Base-by-base conservation (phyloP, 192 early-diverging fungal genomes). In the Coemansia sp. region DNA sequence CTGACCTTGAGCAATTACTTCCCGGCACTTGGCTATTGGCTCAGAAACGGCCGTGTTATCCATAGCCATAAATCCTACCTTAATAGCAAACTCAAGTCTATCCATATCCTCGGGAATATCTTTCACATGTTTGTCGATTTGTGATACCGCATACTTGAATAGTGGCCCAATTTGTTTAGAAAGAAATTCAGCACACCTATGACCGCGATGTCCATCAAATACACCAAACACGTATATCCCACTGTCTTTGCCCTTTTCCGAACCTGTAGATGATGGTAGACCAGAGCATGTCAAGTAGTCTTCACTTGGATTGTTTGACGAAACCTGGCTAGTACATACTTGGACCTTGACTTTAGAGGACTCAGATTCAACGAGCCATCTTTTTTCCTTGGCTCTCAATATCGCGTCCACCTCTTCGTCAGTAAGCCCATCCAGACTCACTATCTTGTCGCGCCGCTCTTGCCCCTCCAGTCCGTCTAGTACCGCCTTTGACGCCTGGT, bases 201-300 rank as follows among this genome's bases (percentile, higher is more conserved):
- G 71, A 18, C 79, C 75, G 7, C 66, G 54, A 36, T 82, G 79
- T 1, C 79, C 79, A 29, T 82, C 79, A 63, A 82, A 82, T 29
- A 82, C 72, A 22, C 75, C 67, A 70, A 82, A 82, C 74, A 82
- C n/a, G 46, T 47, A 12, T 47, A 47, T 12, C 46, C 46, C 46
- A n/a, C 46, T 47, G 10, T n/a, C 16, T 6, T n/a, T 47, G 16
- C 18, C 6, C 20, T 47, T n/a, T 15, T n/a, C 18, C 3, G 15
- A 18, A 18, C 5, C 46, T 47, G 13, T 2, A 2, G 16, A 6
- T 3, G 18, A 6, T 47, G 46, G 5, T 15, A 47, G 18, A 12
- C 16, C 18, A n/a, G 46, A 15, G 18, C 16, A 18, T 47, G 46
- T 0, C 46, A 47, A 47, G 18, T 47, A 47, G 46, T 18, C 46